A percentile compares a stretch with the other conserved stretches of the same genome.
Evolutionary conservation across 495 filamentous ascomycete genomes (phyloP).

Genomic region (Endocarpon pusillum): DNA sequence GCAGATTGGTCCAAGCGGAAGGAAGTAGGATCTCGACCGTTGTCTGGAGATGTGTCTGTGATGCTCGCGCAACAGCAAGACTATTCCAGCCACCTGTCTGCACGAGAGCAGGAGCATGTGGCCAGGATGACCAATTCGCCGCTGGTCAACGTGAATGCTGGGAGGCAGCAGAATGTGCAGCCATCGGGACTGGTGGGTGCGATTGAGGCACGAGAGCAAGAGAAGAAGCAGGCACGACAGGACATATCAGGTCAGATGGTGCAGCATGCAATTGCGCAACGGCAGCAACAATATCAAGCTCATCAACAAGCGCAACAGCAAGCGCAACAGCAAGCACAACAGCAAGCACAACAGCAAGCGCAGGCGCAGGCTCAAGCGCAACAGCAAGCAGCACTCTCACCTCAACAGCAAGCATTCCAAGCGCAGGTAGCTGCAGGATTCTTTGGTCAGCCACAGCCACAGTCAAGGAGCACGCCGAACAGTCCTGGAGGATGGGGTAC

Average conservation of each 20-base stretch:
- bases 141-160: slow-evolving; percentile 50
- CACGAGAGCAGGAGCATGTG: slow-evolving; percentile 87
- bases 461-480: no score
- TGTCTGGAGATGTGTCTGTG: slow-evolving; percentile 30
- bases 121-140: slow-evolving; percentile 74
- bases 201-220: slow-evolving; percentile 59
- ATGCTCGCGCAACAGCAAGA: slow-evolving; percentile 27
- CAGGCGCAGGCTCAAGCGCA: neutral
- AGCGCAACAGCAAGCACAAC: slow-evolving; percentile 20
- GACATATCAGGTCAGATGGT: slow-evolving; percentile 56
- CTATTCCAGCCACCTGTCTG: slow-evolving; percentile 54
- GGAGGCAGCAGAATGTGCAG: slow-evolving; percentile 24
- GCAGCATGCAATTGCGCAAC: slow-evolving; percentile 61
- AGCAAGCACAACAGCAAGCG: neutral
- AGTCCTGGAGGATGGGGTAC: no score
- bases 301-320: slow-evolving; percentile 23
- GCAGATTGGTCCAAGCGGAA: slow-evolving; percentile 34
- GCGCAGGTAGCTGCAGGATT: no score
- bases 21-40: slow-evolving; percentile 30
- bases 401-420: no score
- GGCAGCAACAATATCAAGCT: slow-evolving; percentile 41
- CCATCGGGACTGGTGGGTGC: slow-evolving; percentile 50
- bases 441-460: no score
- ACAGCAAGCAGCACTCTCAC: no score
- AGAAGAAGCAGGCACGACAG: slow-evolving; percentile 54